phyloP scores from a whole-genome alignment of 2,329 filamentous ascomycete species.

The Botrytis fragariae region DNA sequence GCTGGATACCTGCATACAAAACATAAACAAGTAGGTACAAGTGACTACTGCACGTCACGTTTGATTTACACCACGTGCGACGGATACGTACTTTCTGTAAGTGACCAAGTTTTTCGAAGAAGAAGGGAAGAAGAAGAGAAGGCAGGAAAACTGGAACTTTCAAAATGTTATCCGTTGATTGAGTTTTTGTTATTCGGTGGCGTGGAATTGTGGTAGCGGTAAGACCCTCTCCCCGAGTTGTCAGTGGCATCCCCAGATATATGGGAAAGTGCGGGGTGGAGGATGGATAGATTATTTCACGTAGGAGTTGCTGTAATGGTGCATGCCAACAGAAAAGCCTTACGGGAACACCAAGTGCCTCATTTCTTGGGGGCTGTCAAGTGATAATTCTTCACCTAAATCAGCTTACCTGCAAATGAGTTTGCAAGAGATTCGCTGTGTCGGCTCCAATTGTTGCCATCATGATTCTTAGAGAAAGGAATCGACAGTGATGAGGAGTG shows the following conservation, averaged over 20 bases:
- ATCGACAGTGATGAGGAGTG: neutral
- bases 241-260: neutral
- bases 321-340: neutral
- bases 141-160: neutral
- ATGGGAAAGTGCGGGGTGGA: neutral
- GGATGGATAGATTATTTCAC: neutral
- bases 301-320: neutral
- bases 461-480: no score
- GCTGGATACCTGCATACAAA: constrained; percentile 12
- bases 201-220: neutral
- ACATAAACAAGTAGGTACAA: constrained; percentile 9
- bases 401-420: neutral
- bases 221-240: neutral
- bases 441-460: neutral
- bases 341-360: neutral
- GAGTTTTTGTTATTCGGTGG: neutral
- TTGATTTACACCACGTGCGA: constrained; percentile 13
- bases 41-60: constrained; percentile 19
- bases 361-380: neutral
- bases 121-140: neutral
- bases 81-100: constrained; percentile 15
- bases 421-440: neutral
- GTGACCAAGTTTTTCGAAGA: neutral
- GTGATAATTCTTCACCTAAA: neutral
- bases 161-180: neutral